These are phyloP conservation scores for Angomonas deanei DNA, from an alignment of 208 protist genomes.

Conservation along the genomic window DNA sequence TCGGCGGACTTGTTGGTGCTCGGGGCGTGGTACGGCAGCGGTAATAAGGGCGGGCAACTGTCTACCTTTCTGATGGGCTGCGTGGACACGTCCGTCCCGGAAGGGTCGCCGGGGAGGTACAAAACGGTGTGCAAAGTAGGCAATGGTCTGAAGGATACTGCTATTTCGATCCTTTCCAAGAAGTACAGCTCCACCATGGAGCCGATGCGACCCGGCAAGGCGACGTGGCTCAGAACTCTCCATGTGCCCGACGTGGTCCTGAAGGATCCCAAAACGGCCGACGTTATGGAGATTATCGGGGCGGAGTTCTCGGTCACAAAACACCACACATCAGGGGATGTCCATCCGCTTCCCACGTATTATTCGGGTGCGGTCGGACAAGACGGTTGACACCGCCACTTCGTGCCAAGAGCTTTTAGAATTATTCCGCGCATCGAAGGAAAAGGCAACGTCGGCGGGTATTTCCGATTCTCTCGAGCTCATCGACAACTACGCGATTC, in stretches of 20 bases:
- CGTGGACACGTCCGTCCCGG: slow-evolving; percentile 28
- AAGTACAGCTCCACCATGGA: slow-evolving; percentile 40
- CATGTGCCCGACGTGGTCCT: slow-evolving; percentile 67
- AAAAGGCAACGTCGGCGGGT: slow-evolving; percentile 9
- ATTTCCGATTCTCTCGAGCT: slow-evolving; percentile 15
- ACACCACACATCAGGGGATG: slow-evolving; percentile 36
- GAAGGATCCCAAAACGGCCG: slow-evolving; percentile 33
- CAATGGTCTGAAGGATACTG: slow-evolving; percentile 53
- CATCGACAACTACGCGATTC: slow-evolving; percentile 15
- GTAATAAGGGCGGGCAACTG: slow-evolving; percentile 57
- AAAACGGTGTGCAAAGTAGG: slow-evolving; percentile 83
- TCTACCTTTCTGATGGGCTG: slow-evolving; percentile 73
- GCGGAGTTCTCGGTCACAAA: slow-evolving; percentile 56
- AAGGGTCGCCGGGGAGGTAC: slow-evolving; percentile 21
- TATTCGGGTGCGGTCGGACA: slow-evolving; percentile 53
- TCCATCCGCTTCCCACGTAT: slow-evolving; percentile 81
- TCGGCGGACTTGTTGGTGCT: slow-evolving; percentile 76
- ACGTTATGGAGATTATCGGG: slow-evolving; percentile 73
- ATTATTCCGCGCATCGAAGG: slow-evolving; percentile 29
- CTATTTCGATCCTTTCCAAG: slow-evolving; percentile 47
- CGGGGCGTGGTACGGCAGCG: slow-evolving; percentile 76
- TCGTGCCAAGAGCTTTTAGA: slow-evolving; percentile 43
- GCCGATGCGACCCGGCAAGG: slow-evolving; percentile 13
- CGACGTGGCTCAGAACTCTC: slow-evolving; percentile 38
- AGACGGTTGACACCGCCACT: slow-evolving; percentile 52